These are phyloP conservation scores for Gossypium davidsonii DNA, from an alignment of 441 rosid species.

Conservation along the genomic window DNA sequence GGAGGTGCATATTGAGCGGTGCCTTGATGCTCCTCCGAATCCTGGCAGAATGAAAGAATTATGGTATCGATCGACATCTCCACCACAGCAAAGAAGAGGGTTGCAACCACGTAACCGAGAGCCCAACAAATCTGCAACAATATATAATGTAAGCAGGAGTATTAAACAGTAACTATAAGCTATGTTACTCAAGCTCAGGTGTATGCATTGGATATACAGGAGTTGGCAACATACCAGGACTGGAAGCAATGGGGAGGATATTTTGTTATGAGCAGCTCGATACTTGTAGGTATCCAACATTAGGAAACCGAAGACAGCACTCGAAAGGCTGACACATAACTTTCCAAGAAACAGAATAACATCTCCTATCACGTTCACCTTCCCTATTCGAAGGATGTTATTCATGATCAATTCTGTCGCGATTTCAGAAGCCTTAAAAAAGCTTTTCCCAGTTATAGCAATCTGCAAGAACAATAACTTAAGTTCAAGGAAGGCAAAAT, in stretches of 20 bases:
- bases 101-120: conserved; percentile 77
- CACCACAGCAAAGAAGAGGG: conserved; percentile 91
- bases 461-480: conserved; percentile 41
- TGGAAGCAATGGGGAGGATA: conserved; percentile 84
- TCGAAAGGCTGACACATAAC: conserved; percentile 84
- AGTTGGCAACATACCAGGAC: conserved; percentile 54
- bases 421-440: conserved; percentile 70
- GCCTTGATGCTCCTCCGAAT: conserved; percentile 92
- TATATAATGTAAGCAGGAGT: not conserved
- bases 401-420: conserved; percentile 83
- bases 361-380: conserved; percentile 91
- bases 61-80: conserved; percentile 96
- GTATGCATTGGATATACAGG: not conserved
- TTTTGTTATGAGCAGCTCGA: conserved; percentile 65
- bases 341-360: conserved; percentile 85
- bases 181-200: not conserved
- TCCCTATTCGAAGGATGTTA: conserved; percentile 85
- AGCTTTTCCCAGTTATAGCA: conserved; percentile 91
- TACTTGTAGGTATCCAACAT: conserved; percentile 89
- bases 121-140: conserved; percentile 81
- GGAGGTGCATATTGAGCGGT: conserved; percentile 93
- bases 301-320: conserved; percentile 85
- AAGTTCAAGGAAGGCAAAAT: not conserved
- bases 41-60: conserved; percentile 95
- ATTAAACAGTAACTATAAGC: not conserved